Base-by-base conservation (phyloP, 805 yeast species). In the Nakazawaea ernobii region DNA sequence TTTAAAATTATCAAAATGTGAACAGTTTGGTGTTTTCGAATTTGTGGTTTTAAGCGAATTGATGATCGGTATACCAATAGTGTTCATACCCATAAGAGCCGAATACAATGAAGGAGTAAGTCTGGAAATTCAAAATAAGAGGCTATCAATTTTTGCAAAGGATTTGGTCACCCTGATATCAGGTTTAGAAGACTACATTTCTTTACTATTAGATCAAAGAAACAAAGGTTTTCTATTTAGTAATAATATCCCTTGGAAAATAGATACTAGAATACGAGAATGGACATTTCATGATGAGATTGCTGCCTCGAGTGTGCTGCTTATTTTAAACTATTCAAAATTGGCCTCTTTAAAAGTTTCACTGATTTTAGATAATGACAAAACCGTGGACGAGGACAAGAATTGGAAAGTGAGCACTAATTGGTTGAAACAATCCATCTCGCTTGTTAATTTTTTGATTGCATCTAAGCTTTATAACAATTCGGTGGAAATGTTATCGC, bases 341-440 rank as follows among this genome's bases (percentile, higher is more conserved):
- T 35, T 47, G 8, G 41, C 50, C 5, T 27, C 36, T 15, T 11
- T 8, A 8, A 41, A 35, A 14, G 37, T 47, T 11, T 32, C n/a
- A 14, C 3, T 4, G 15, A 35, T 35, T 10, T 14, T 40, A 24
- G 27, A 38, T 10, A 26, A 37, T 8, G 42, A 17, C 8, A 6
- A 35, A 11, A n/a, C 24, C 26, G 37, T 35, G 13, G 40, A 38
- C 7, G 47, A 43, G 7, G 42, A 36, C 13, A 26, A 17, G 5
- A 35, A 24, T 20, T 48, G 50, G 50, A 42, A 48, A 35, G 14
- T 48, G 17, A 17, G 43, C 29, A 48, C 43, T 28, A 39, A 39
- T 15, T 48, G 47, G 47, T 32, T 48, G 29, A 39, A 38, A 32
- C 44, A 39, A 14, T 33, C 44, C 2, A 39, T 48, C 6, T 24